These are phyloP conservation scores for Stromatinia cepivora DNA, from an alignment of 2,329 filamentous ascomycete species.

Conservation along the genomic window DNA sequence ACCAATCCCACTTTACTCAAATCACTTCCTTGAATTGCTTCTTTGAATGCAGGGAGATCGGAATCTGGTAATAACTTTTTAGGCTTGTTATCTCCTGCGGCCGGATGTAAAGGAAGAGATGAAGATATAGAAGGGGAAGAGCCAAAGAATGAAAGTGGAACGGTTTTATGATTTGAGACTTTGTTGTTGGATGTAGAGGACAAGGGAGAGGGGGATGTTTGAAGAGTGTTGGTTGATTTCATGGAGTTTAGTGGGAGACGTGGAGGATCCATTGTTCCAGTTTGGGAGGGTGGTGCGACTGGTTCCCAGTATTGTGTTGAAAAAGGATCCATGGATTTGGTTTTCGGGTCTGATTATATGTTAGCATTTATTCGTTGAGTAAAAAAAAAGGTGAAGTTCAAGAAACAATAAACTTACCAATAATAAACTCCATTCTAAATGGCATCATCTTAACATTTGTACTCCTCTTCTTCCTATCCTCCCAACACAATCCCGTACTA, in stretches of 20 bases:
- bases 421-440: slow-evolving; percentile 73
- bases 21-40: slow-evolving; percentile 67
- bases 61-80: slow-evolving; percentile 35
- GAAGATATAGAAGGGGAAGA: background rate
- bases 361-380: background rate
- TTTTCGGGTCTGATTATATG: slow-evolving; percentile 38
- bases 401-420: slow-evolving; percentile 29
- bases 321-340: slow-evolving; percentile 76
- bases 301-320: slow-evolving; percentile 74
- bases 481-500: slow-evolving; percentile 82
- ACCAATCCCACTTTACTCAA: slow-evolving; percentile 73
- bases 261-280: slow-evolving; percentile 40
- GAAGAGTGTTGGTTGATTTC: slow-evolving; percentile 32
- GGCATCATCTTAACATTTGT: slow-evolving; percentile 53
- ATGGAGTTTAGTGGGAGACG: slow-evolving; percentile 40
- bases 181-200: background rate
- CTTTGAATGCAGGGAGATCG: slow-evolving; percentile 55
- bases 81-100: slow-evolving; percentile 25
- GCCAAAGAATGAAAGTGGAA: background rate
- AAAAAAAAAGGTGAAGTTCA: background rate
- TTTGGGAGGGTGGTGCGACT: slow-evolving; percentile 7
- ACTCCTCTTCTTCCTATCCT: slow-evolving; percentile 54
- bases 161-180: background rate
- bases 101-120: background rate
- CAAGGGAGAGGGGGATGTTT: slow-evolving; percentile 18